Evolutionary conservation across 306 rosid genomes (phyloP).

Genomic region (Senna siamea): DNA sequence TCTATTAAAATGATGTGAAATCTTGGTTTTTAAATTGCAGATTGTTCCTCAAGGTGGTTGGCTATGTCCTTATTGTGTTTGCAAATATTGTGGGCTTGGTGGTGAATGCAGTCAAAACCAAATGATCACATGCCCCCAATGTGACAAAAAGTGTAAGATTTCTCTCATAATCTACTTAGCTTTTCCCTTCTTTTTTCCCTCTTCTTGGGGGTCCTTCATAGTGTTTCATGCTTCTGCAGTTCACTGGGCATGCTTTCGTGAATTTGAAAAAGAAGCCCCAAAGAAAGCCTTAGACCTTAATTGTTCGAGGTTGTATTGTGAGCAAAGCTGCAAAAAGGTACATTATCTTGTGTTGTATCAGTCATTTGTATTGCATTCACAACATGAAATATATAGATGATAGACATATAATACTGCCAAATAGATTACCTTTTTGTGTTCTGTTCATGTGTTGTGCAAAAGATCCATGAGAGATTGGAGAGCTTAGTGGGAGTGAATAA

Average conservation of each 20-base stretch:
- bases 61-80: slow-evolving; percentile 47
- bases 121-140: slow-evolving; percentile 25
- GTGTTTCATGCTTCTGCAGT: slow-evolving; percentile 20
- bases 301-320: slow-evolving; percentile 23
- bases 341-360: background rate
- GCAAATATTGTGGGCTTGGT: slow-evolving; percentile 36
- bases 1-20: background rate
- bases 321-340: slow-evolving; percentile 40
- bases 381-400: no score
- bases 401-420: background rate
- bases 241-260: slow-evolving; percentile 42
- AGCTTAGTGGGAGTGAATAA: slow-evolving; percentile 22
- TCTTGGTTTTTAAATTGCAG: slow-evolving; percentile 20
- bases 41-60: slow-evolving; percentile 39
- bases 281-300: slow-evolving; percentile 10
- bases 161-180: background rate
- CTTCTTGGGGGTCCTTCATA: no score
- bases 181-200: no score
- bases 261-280: background rate
- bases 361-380: background rate
- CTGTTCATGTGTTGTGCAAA: background rate
- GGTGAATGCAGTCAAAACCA: background rate
- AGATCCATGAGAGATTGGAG: slow-evolving; percentile 43
- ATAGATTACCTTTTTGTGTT: background rate
- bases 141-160: slow-evolving; percentile 41